Evolutionary conservation across 148 eudicot species (phyloP).

Genomic region (Rhododendron henanense): DNA sequence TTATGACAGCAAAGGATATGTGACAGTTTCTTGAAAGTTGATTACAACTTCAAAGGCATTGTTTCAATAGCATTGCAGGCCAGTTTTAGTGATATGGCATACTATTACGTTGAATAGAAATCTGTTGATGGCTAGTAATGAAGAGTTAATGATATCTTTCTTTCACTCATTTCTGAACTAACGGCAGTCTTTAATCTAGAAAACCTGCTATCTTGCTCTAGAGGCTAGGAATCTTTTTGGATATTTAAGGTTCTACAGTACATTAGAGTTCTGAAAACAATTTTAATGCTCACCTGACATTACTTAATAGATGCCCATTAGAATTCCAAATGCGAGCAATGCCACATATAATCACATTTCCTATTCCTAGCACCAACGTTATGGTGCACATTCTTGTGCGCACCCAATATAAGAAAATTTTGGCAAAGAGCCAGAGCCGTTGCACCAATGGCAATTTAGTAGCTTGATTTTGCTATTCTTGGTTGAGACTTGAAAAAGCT

Average conservation of each 20-base stretch:
- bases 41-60: background rate
- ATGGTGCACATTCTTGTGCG: background rate
- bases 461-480: background rate
- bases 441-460: background rate
- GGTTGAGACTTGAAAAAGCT: background rate
- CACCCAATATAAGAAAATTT: background rate
- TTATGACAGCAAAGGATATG: background rate
- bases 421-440: background rate
- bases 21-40: background rate
- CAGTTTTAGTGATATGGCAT: conserved; percentile 7
- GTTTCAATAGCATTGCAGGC: background rate
- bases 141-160: background rate
- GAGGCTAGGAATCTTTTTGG: background rate
- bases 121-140: background rate
- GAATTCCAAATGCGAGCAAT: background rate
- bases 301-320: background rate
- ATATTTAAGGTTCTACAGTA: background rate
- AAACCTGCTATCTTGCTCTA: background rate
- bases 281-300: background rate
- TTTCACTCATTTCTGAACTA: background rate
- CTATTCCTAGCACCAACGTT: background rate
- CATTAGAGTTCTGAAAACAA: background rate
- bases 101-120: background rate
- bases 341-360: background rate
- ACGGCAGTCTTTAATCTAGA: background rate